Percentiles rank a stretch among this genome's conserved stretches.
Conservation (phyloP, 306 rosid genomes). For the Malus asiatica region DNA sequence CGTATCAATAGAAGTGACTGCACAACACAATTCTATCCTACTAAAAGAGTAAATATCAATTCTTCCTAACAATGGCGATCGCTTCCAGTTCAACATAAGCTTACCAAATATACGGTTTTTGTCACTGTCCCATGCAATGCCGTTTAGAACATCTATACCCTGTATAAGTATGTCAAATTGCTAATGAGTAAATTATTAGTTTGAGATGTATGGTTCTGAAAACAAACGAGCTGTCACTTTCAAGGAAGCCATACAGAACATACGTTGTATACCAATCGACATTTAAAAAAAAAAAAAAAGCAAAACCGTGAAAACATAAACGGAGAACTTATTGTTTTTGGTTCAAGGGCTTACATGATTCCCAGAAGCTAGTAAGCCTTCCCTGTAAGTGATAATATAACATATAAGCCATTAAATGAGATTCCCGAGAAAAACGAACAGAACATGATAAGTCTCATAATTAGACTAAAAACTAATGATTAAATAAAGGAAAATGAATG, state of each 20-base stretch:
- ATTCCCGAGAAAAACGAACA: background rate
- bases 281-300: background rate
- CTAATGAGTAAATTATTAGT: background rate
- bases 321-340: background rate
- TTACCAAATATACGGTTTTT: conserved; percentile 63
- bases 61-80: background rate
- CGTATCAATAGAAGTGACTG: background rate
- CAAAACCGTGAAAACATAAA: background rate
- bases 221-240: background rate
- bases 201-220: background rate
- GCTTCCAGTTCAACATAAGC: background rate
- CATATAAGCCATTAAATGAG: background rate
- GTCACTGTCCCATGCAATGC: conserved; percentile 84
- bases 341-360: conserved; percentile 43
- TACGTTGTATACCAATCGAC: background rate
- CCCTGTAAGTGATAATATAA: conserved; percentile 35
- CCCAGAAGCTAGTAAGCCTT: conserved; percentile 36
- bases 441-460: background rate
- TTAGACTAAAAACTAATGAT: background rate
- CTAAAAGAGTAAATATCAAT: background rate
- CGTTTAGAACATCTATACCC: conserved; percentile 72
- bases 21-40: background rate
- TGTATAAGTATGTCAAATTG: conserved; percentile 13
- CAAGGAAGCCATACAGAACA: background rate
- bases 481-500: background rate